These are phyloP conservation scores for Fennellomyces sp. DNA, from an alignment of 371 early-diverging fungal genomes.

Conservation along the genomic window DNA sequence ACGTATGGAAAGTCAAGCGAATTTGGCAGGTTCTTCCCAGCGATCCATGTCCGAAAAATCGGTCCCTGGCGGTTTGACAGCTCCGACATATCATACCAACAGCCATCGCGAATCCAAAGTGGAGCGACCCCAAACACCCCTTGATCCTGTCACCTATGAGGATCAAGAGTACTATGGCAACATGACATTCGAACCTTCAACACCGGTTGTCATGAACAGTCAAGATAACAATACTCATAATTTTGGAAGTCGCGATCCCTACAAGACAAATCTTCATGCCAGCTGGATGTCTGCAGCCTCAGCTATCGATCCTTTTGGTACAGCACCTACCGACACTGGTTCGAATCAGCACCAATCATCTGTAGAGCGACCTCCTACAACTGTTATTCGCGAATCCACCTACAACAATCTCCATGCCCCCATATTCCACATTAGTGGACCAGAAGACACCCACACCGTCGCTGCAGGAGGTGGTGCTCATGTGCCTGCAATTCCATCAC, in stretches of 20 bases:
- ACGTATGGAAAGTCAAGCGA: background rate
- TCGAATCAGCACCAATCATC: background rate
- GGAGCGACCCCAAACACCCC: background rate
- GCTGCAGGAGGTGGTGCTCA: conserved; percentile 5
- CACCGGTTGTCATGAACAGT: too few relatives aligned
- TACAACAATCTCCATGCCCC: conserved; percentile 14
- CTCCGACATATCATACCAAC: background rate
- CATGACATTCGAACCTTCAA: background rate
- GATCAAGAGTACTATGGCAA: conserved; percentile 11
- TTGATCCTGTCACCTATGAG: conserved; percentile 1
- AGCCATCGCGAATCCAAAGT: conserved; percentile 10
- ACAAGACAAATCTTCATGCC: too few relatives aligned
- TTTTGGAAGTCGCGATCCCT: background rate
- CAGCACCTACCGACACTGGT: background rate
- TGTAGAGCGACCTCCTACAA: conserved; percentile 9
- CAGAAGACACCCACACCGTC: background rate
- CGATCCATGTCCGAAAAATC: background rate
- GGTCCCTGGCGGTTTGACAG: background rate
- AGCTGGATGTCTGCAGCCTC: conserved; percentile 9
- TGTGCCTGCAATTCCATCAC: background rate
- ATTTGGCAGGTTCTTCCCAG: background rate
- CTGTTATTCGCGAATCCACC: conserved; percentile 10
- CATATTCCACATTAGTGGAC: conserved; percentile 8
- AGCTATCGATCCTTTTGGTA: conserved; percentile 11
- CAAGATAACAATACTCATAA: too few relatives aligned